Conservation (phyloP, 352 stramenopile genomes). For the Phytophthora colocasiae region DNA sequence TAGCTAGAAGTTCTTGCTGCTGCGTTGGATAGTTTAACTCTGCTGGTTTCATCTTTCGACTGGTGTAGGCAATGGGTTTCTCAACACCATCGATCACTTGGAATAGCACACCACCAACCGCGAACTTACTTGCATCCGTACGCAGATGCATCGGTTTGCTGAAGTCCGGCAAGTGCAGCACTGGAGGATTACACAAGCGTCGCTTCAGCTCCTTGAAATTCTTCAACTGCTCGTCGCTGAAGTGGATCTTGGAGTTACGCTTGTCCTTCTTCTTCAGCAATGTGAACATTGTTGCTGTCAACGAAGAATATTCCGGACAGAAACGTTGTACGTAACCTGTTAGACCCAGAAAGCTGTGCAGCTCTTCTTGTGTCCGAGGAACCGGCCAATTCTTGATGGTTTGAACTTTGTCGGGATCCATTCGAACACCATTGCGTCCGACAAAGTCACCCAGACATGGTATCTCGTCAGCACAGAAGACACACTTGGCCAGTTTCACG, state of each 20-base stretch:
- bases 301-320: background rate
- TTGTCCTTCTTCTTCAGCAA: background rate
- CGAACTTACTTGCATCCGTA: background rate
- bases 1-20: background rate
- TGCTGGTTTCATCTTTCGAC: background rate
- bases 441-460: too few relatives aligned
- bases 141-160: background rate
- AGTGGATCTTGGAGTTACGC: too few relatives aligned
- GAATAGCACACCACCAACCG: background rate
- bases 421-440: background rate
- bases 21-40: background rate
- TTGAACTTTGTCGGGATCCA: constrained; percentile 9
- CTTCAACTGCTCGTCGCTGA: too few relatives aligned
- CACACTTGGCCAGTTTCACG: constrained; percentile 1
- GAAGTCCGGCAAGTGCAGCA: too few relatives aligned
- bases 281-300: background rate
- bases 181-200: background rate
- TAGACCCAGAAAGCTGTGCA: background rate
- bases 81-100: background rate
- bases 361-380: constrained; percentile 3
- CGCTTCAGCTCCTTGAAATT: background rate
- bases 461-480: too few relatives aligned
- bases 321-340: background rate
- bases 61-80: background rate
- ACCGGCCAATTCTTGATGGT: constrained; percentile 8